These are phyloP conservation scores for Chondrus crispus DNA, from an alignment of 23 red algal species.

Conservation along the genomic window DNA sequence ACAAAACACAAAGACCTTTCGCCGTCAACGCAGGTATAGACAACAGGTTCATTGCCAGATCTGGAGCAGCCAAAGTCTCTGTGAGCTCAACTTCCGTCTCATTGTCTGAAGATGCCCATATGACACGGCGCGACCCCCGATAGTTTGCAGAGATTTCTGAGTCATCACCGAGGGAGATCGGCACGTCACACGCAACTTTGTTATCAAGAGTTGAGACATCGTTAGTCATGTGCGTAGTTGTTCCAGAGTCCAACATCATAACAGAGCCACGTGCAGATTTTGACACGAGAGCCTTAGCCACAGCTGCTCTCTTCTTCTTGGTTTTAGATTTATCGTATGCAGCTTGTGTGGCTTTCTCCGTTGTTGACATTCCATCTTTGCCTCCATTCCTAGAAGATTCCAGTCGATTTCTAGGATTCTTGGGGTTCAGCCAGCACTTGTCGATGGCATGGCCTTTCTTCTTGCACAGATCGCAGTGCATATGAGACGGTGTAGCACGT, in stretches of 20 bases:
- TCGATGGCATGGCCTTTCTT: background rate
- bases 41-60: conserved; percentile 31
- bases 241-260: conserved; percentile 25
- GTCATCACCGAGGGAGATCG: conserved; percentile 32
- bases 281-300: no score
- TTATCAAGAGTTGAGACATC: background rate
- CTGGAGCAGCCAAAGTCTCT: background rate
- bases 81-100: background rate
- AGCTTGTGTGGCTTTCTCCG: no score
- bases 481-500: no score
- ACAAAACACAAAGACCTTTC: background rate
- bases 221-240: conserved; percentile 15
- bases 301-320: no score
- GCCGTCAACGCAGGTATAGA: conserved; percentile 21
- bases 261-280: no score
- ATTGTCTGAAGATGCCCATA: background rate
- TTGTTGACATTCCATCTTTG: no score
- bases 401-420: conserved; percentile 9
- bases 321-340: no score
- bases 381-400: no score
- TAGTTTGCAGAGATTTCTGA: conserved; percentile 2
- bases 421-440: conserved; percentile 9
- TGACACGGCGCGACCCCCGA: background rate
- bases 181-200: background rate
- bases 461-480: conserved; percentile 2